Percentiles rank a stretch among this genome's conserved stretches.
These are phyloP conservation scores for Haplographium delicatum DNA, from an alignment of 495 filamentous ascomycete species.

Conservation along the genomic window DNA sequence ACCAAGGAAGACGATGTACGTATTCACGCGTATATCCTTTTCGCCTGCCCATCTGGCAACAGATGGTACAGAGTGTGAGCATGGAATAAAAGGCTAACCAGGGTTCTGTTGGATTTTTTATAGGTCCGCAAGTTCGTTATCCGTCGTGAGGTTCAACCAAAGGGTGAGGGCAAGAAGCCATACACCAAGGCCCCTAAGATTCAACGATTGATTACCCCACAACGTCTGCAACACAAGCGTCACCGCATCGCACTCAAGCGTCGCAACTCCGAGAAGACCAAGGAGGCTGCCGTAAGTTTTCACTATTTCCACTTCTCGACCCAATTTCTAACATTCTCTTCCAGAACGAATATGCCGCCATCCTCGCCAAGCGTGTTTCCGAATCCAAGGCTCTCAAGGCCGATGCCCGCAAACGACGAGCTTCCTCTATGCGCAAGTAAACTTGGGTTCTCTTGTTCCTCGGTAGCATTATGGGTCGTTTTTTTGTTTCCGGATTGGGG, in stretches of 20 bases:
- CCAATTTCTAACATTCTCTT: slow-evolving; percentile 33
- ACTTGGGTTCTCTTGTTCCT: slow-evolving; percentile 4
- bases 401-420: slow-evolving; percentile 90
- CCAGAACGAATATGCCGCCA: slow-evolving; percentile 85
- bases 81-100: slow-evolving; percentile 11
- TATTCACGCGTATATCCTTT: slow-evolving; percentile 44
- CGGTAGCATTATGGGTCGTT: slow-evolving; percentile 11
- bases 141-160: slow-evolving; percentile 91
- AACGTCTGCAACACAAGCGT: slow-evolving; percentile 99
- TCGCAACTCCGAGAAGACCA: slow-evolving; percentile 85
- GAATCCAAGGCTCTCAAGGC: slow-evolving; percentile 90
- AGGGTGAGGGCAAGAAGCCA: slow-evolving; percentile 90
- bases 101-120: slow-evolving; percentile 25
- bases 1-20: slow-evolving; percentile 99
- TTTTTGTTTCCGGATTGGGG: too few species aligned
- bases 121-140: slow-evolving; percentile 98
- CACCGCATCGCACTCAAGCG: slow-evolving; percentile 96
- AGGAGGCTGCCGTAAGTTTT: slow-evolving; percentile 93
- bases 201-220: slow-evolving; percentile 97
- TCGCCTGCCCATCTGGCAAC: slow-evolving; percentile 42
- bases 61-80: slow-evolving; percentile 28
- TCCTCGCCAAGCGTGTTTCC: slow-evolving; percentile 89
- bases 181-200: slow-evolving; percentile 99
- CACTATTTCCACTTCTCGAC: background rate
- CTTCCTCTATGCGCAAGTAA: slow-evolving; percentile 71